A percentile compares a stretch with the other conserved stretches of the same genome.
Conservation (phyloP, 306 rosid genomes). For the Gynostemma pentaphyllum region DNA sequence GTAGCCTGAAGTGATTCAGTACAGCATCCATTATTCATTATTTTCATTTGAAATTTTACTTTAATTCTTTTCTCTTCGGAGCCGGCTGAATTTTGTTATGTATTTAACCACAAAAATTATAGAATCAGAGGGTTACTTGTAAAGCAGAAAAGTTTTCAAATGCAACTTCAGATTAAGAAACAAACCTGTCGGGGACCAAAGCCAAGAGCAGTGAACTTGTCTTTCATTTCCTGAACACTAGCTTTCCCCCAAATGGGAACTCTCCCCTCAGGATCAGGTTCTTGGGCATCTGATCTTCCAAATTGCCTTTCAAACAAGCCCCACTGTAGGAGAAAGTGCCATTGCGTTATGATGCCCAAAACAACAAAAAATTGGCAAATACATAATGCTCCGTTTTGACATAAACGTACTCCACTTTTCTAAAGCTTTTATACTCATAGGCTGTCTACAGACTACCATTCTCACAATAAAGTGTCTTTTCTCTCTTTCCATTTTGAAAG, state of each 20-base stretch:
- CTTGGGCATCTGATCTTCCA: constrained; percentile 83
- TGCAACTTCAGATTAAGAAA: constrained; percentile 8
- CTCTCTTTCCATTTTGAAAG: neutral
- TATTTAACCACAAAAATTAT: neutral
- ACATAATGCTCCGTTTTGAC: neutral
- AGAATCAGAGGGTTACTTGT: neutral
- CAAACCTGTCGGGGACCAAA: constrained; percentile 91
- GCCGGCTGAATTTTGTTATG: neutral
- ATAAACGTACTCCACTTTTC: neutral
- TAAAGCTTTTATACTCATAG: neutral
- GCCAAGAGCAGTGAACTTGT: constrained; percentile 78
- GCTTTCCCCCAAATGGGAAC: constrained; percentile 80
- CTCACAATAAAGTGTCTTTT: neutral
- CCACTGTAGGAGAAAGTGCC: constrained; percentile 50
- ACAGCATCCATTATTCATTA: neutral
- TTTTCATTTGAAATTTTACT: neutral
- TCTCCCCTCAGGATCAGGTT: constrained; percentile 90
- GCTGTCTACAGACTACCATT: neutral
- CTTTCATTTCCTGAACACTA: constrained; percentile 78
- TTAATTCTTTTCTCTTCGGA: neutral
- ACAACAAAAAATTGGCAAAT: neutral
- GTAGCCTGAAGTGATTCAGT: neutral
- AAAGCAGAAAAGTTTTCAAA: constrained; percentile 6
- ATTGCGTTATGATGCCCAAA: neutral
- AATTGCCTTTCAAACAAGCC: constrained; percentile 68